A percentile compares a stretch with the other conserved stretches of the same genome.
These are phyloP conservation scores for Obelidium mucronatum DNA, from an alignment of 192 early-diverging fungal species.

Conservation along the genomic window DNA sequence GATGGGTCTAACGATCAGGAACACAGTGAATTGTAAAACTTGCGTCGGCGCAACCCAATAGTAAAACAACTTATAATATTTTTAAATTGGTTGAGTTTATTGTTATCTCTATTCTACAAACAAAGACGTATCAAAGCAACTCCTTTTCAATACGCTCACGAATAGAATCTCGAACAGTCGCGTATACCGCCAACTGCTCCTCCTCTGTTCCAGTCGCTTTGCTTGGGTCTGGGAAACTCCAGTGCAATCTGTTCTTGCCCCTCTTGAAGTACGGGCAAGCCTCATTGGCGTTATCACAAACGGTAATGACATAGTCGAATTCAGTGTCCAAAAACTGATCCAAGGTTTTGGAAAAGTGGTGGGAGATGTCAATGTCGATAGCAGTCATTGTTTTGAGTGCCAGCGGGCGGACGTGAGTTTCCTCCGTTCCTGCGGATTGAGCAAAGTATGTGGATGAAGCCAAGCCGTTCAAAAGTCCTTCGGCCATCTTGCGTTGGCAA, in stretches of 20 bases:
- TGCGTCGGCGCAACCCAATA: too few relatives aligned
- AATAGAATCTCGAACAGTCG: slow-evolving; percentile 38
- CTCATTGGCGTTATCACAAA: slow-evolving; percentile 47
- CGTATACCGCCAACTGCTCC: slow-evolving; percentile 39
- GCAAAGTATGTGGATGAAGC: slow-evolving; percentile 12
- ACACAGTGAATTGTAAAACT: too few relatives aligned
- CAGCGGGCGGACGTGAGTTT: slow-evolving; percentile 40
- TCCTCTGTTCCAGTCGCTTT: slow-evolving; percentile 39
- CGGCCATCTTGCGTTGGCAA: slow-evolving; percentile 24
- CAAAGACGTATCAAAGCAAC: too few relatives aligned
- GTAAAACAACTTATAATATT: too few relatives aligned
- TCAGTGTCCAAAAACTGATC: slow-evolving; percentile 34
- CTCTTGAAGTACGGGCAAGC: slow-evolving; percentile 38
- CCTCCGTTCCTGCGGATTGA: slow-evolving; percentile 42
- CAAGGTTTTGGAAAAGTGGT: slow-evolving; percentile 40
- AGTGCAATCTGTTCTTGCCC: slow-evolving; percentile 36
- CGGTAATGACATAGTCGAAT: slow-evolving; percentile 46
- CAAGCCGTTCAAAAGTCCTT: slow-evolving; percentile 30
- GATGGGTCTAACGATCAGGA: background rate
- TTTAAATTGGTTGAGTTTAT: too few relatives aligned
- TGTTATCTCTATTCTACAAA: too few relatives aligned
- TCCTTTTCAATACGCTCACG: slow-evolving; percentile 35
- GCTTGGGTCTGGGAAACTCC: slow-evolving; percentile 46
- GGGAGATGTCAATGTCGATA: slow-evolving; percentile 38
- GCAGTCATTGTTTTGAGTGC: slow-evolving; percentile 40